phyloP scores from a whole-genome alignment of 1,139 yeast species.

The Magnusiomyces fungicola region DNA sequence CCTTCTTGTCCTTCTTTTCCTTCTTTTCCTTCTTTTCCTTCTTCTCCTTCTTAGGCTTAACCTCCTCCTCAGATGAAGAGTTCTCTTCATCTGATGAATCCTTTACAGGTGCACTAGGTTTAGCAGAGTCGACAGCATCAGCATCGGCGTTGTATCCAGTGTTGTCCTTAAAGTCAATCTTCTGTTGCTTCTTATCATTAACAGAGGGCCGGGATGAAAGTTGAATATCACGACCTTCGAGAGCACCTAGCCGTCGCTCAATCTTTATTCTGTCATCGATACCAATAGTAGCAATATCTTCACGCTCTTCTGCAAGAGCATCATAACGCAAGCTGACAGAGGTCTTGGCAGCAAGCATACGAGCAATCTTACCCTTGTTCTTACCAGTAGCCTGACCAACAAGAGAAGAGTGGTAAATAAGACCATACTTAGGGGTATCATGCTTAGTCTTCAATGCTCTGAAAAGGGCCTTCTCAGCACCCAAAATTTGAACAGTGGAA shows the following conservation, averaged over 20 bases:
- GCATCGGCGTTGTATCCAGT: conserved; percentile 93
- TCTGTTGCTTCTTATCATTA: conserved; percentile 26
- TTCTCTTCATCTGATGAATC: conserved; percentile 22
- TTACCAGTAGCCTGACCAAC: conserved; percentile 97
- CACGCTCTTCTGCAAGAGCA: conserved; percentile 91
- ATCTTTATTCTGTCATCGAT: conserved; percentile 86
- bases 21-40: conserved; percentile 34
- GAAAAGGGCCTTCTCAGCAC: conserved; percentile 98
- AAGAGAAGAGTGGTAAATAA: conserved; percentile 91
- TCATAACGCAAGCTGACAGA: conserved; percentile 95
- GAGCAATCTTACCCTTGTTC: conserved; percentile 88
- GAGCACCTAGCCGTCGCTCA: conserved; percentile 86
- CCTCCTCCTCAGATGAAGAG: conserved; percentile 17
- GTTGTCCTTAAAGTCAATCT: conserved; percentile 15
- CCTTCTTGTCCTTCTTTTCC: conserved; percentile 38
- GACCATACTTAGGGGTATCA: conserved; percentile 97
- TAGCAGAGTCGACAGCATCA: conserved; percentile 46
- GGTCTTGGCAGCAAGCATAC: conserved; percentile 98
- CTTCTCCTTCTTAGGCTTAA: conserved; percentile 19
- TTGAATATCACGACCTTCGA: conserved; percentile 73
- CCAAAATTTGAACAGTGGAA: conserved; percentile 94
- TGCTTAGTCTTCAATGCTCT: conserved; percentile 98
- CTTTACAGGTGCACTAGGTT: conserved; percentile 15
- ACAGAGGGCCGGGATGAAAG: conserved; percentile 27
- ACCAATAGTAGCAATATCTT: conserved; percentile 88